Percentiles rank a stretch among this genome's conserved stretches.
These are phyloP conservation scores for Limonium bicolor DNA, from an alignment of 148 eudicot genomes.

Conservation along the genomic window DNA sequence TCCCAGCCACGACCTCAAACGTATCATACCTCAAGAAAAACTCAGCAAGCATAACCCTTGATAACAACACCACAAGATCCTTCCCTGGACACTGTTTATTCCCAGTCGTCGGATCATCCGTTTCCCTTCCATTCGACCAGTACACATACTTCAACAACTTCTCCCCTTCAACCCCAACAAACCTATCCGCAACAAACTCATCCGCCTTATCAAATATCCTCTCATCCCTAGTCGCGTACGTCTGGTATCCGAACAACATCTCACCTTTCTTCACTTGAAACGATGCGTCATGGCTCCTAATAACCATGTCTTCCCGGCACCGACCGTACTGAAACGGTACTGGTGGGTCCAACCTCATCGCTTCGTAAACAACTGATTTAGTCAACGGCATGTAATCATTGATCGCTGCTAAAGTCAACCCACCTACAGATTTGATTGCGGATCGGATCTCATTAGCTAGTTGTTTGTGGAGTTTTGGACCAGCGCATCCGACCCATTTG, in stretches of 20 bases:
- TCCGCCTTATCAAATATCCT: slow-evolving; percentile 29
- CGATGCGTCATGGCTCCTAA: slow-evolving; percentile 32
- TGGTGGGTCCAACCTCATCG: slow-evolving; percentile 41
- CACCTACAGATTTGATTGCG: slow-evolving; percentile 17
- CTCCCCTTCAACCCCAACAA: slow-evolving; percentile 47
- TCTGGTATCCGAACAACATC: slow-evolving; percentile 39
- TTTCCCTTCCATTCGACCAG: slow-evolving; percentile 51
- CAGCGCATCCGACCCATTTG: slow-evolving; percentile 44
- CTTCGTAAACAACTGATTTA: slow-evolving; percentile 43
- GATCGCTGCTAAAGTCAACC: slow-evolving; percentile 19
- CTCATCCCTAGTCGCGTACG: slow-evolving; percentile 36
- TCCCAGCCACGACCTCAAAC: slow-evolving; percentile 15
- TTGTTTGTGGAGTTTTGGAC: slow-evolving; percentile 27
- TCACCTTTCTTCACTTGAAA: slow-evolving; percentile 41
- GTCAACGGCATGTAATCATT: slow-evolving; percentile 30
- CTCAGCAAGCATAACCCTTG: slow-evolving; percentile 39
- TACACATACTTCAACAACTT: slow-evolving; percentile 28
- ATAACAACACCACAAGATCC: slow-evolving; percentile 33
- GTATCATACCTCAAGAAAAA: slow-evolving; percentile 42
- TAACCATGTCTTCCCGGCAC: slow-evolving; percentile 27
- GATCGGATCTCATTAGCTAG: slow-evolving; percentile 34
- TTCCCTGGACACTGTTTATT: slow-evolving; percentile 59
- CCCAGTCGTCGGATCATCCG: slow-evolving; percentile 28
- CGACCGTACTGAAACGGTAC: slow-evolving; percentile 35
- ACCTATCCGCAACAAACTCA: slow-evolving; percentile 35